Base-by-base conservation (phyloP, 106 monocot species). In the Chionographis japonica region DNA sequence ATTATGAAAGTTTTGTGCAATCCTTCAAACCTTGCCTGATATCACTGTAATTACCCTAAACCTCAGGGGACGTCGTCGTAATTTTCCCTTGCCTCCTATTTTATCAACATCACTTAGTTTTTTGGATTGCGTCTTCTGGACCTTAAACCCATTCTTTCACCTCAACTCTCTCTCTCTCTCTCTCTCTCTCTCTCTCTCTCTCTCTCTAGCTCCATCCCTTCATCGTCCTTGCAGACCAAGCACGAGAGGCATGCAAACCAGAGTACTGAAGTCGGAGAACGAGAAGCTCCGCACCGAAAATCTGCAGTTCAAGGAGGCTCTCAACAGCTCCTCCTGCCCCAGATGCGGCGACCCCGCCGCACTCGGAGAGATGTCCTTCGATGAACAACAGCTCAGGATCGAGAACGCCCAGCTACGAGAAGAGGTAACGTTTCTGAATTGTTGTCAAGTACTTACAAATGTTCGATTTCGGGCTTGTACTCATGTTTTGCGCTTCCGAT, bases 241-340 rank as follows among this genome's bases (percentile, higher is more conserved):
- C 77, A 77, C 36, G 82, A 82, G 65, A 27, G 82, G n/a, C 72
- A 69, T 3, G 82, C 77, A 63, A 82, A 82, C 73, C 19, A 3
- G 68, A 77, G 60, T 69, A 77, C 4, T 38, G 82, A 37, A 7
- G 27, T 27, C 19, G 0, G 82, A 82, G 65, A 82, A 82, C 40
- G 82, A 82, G 63, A 82, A 82, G 69, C 77, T 82, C 20, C 72
- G 77, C 3, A 38, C 60, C 1, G 82, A 82, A 68, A 82, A 82
- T 46, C 63, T 82, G 46, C 62, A 73, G 58, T 82, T 68, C 73
- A 77, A 77, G 52, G 82, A 82, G 14, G 74, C 73, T 3, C 69
- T 82, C 12, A 60, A 61, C 63, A 82, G 69, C 49, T 63, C 77
- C n/a, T 82, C 82, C 6, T 82, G 82, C 64, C 73, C 72, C 9